Base-by-base conservation (phyloP, 225 moss, liverwort and hornwort genomes). In the Climacium dendroides region DNA sequence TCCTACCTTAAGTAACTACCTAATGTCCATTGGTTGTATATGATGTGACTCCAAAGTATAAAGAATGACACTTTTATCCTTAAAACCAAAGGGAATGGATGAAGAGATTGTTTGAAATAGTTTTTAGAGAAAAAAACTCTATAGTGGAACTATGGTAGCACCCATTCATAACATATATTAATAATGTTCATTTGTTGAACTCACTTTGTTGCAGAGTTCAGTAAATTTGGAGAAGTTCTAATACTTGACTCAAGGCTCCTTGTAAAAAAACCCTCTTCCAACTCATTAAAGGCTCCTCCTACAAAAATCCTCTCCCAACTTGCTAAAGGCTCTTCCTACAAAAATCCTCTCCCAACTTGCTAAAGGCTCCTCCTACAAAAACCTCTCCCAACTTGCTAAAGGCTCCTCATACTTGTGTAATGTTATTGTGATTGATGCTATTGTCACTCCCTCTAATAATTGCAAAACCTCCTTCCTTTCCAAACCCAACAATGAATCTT, bases 151-250 rank as follows among this genome's bases (percentile, higher is more conserved):
- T 20, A 8, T 8, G 1, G 5, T 50, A 34, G 13, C 5, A 34
- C 5, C 13, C 20, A 52, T 50, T 74, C 5, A 50, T 22, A 52
- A 47, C 14, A 22, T 10, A 15, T n/a, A 15, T n/a, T 54, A 9
- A 35, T 3, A 53, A 14, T 24, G 0, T 35, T 53, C 5, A 76
- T 35, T 53, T 23, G 13, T 76, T 24, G 9, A 53, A 52, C 13
- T 34, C 0, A 1, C 8, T 13, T 8, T 13, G 2, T 34, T 1
- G 0, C 0, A 0, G 2, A 30, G 0, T 30, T 48, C 6, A 73
- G 7, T 0, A 19, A 30, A 47, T 18, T 26, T 1, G 3, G 2
- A n/a, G n/a, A n/a, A n/a, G n/a, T n/a, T n/a, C n/a, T n/a, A n/a
- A 18, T 50, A 52, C 1, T 74, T 0, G 1, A 52, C 20, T 20